phyloP scores from a whole-genome alignment of 2,329 filamentous ascomycete species.

The Ilyonectria destructans region DNA sequence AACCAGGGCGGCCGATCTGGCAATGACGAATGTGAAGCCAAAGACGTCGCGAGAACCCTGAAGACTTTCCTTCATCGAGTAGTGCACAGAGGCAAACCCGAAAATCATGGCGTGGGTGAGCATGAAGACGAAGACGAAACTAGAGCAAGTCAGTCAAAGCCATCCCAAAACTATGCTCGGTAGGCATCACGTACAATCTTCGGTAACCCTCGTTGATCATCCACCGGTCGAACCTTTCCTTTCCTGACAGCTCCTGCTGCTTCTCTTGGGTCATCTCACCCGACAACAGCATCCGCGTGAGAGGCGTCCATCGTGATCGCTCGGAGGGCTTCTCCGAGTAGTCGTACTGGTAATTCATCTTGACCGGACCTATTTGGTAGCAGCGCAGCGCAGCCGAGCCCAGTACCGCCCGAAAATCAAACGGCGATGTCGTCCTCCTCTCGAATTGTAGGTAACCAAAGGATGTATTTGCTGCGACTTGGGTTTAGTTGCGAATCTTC shows the following conservation, averaged over 20 bases:
- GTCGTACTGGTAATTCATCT: constrained; percentile 50
- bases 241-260: constrained; percentile 77
- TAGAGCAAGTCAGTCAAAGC: constrained; percentile 54
- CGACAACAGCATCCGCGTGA: constrained; percentile 87
- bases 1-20: constrained; percentile 81
- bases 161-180: too few relatives aligned
- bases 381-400: constrained; percentile 1
- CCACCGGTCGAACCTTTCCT: constrained; percentile 86
- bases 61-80: constrained; percentile 83
- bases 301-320: constrained; percentile 85
- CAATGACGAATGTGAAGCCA: constrained; percentile 83
- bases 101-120: constrained; percentile 84
- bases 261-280: constrained; percentile 85
- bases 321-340: constrained; percentile 68
- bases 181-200: constrained; percentile 76
- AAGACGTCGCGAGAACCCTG: constrained; percentile 77
- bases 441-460: neutral
- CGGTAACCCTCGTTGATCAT: constrained; percentile 92
- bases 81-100: constrained; percentile 85
- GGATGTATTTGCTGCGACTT: neutral
- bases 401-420: neutral
- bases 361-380: constrained; percentile 22
- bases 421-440: neutral
- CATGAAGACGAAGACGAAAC: constrained; percentile 84
- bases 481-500: neutral